phyloP scores from a whole-genome alignment of 2,329 filamentous ascomycete species.

The Calonectria hongkongensis region DNA sequence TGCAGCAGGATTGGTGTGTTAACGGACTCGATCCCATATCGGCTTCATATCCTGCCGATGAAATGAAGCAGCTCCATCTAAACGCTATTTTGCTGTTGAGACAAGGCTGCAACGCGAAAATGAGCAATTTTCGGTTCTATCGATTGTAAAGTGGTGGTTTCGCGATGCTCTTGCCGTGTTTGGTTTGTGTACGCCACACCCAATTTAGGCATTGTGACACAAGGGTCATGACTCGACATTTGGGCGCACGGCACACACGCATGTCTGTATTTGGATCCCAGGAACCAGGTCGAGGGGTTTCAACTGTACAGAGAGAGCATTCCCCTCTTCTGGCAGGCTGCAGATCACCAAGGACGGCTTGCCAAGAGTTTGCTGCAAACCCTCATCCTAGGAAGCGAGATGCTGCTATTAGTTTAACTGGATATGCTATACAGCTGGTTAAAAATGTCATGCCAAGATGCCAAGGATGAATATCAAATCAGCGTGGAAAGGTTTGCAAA shows the following conservation, averaged over 20 bases:
- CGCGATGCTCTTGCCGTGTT: background rate
- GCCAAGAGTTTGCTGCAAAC: background rate
- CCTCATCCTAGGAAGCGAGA: background rate
- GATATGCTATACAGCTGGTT: background rate
- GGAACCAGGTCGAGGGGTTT: background rate
- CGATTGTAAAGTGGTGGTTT: background rate
- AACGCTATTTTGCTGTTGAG: background rate
- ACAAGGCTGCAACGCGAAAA: background rate
- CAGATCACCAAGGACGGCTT: background rate
- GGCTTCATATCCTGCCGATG: background rate
- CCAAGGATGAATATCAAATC: background rate
- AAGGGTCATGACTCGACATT: constrained; percentile 35
- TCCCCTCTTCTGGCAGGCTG: background rate
- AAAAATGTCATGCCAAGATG: background rate
- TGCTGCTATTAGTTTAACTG: background rate
- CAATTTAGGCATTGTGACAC: background rate
- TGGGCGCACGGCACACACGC: background rate
- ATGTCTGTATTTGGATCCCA: background rate
- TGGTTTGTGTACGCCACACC: background rate
- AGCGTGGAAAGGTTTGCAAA: background rate
- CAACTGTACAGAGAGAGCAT: constrained; percentile 6
- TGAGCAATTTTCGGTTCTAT: background rate
- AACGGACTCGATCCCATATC: background rate
- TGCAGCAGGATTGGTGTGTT: background rate
- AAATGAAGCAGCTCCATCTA: background rate